phyloP scores from a whole-genome alignment of 2,329 filamentous ascomycete genomes.

The Fusarium drepaniforme region DNA sequence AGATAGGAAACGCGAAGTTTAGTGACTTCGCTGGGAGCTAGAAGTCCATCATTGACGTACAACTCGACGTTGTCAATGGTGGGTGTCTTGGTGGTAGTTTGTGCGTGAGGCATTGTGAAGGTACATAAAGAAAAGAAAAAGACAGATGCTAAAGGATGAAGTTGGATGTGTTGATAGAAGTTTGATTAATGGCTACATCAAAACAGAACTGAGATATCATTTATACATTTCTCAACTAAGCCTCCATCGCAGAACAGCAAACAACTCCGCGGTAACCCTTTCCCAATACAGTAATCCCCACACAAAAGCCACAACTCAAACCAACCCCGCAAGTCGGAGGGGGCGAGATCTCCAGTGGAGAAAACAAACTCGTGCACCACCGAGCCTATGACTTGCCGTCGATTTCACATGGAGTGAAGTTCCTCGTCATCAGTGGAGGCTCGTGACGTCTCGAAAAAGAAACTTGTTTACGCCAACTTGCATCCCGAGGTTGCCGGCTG shows the following conservation, averaged over 20 bases:
- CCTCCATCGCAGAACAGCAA: neutral
- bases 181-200: neutral
- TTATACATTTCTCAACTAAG: neutral
- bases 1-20: conserved; percentile 57
- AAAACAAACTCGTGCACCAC: neutral
- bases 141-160: neutral
- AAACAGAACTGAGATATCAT: neutral
- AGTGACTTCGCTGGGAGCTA: conserved; percentile 57
- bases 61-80: conserved; percentile 31
- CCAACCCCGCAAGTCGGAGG: neutral
- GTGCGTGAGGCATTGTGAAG: neutral
- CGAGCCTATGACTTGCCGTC: neutral
- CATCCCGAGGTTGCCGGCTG: conserved; percentile 1
- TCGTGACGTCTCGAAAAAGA: neutral
- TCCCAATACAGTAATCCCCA: neutral
- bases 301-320: neutral
- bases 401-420: neutral
- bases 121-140: too few relatives aligned
- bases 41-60: conserved; percentile 50
- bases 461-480: neutral
- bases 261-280: neutral
- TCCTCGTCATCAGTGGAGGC: neutral
- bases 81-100: neutral
- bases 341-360: neutral
- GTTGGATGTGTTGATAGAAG: neutral